phyloP scores from a whole-genome alignment of 306 rosid species.

The Cyclanthera cordifolia region DNA sequence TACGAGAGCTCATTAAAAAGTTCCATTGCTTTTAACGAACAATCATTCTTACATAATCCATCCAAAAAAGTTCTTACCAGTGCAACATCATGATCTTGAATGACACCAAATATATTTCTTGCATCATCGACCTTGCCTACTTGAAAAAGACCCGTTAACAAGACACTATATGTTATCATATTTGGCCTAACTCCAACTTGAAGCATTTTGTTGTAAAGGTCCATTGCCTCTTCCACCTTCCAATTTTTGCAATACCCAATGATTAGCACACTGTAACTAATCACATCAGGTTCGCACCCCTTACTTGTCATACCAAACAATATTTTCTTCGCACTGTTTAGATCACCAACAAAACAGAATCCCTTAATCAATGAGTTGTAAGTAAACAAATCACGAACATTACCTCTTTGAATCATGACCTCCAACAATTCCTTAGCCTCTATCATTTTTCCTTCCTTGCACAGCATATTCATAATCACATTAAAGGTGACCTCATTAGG shows the following conservation, averaged over 20 bases:
- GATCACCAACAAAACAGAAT: slow-evolving; percentile 23
- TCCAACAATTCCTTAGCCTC: slow-evolving; percentile 25
- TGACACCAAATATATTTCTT: slow-evolving; percentile 19
- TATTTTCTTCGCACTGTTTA: slow-evolving; percentile 22
- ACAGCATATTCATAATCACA: slow-evolving; percentile 22
- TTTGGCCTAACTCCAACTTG: slow-evolving; percentile 22
- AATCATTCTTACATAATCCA: no score
- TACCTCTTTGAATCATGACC: slow-evolving; percentile 28
- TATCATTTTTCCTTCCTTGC: slow-evolving; percentile 26
- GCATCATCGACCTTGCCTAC: slow-evolving; percentile 31
- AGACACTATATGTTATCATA: slow-evolving; percentile 15
- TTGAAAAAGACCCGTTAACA: slow-evolving; percentile 25
- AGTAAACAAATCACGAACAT: slow-evolving; percentile 13
- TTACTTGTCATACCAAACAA: slow-evolving; percentile 21
- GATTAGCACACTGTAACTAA: slow-evolving; percentile 27
- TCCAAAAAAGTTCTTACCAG: background rate
- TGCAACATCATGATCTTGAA: slow-evolving; percentile 20
- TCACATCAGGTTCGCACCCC: slow-evolving; percentile 21
- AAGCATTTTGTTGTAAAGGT: slow-evolving; percentile 22
- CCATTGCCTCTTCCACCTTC: slow-evolving; percentile 30
- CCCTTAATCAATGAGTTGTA: slow-evolving; percentile 35
- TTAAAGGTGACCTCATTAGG: slow-evolving; percentile 31
- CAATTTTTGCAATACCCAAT: slow-evolving; percentile 21
- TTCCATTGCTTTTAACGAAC: no score
- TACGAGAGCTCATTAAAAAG: no score